Conservation (phyloP, 148 eudicot genomes). For the Simmondsia chinensis region DNA sequence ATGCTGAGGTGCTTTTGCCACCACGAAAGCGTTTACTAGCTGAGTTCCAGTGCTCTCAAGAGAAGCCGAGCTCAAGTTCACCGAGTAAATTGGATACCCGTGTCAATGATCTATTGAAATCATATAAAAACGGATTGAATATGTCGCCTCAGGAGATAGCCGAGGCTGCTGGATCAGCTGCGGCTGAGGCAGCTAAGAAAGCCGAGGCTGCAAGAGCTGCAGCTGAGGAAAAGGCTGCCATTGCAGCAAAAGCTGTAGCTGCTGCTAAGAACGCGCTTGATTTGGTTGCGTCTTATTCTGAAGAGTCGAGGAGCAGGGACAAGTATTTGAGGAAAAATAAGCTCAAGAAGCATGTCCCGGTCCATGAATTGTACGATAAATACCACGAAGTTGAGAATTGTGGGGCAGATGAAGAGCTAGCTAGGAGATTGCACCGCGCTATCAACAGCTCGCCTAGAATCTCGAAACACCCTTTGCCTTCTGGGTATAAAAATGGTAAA, state of each 20-base stretch:
- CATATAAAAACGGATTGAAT: slow-evolving; percentile 44
- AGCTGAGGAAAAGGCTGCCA: slow-evolving; percentile 79
- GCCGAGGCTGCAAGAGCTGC: slow-evolving; percentile 64
- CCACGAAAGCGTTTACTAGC: slow-evolving; percentile 86
- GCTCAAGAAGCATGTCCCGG: slow-evolving; percentile 71
- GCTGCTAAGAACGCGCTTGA: slow-evolving; percentile 73
- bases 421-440: slow-evolving; percentile 58
- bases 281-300: slow-evolving; percentile 42
- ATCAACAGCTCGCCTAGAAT: slow-evolving; percentile 82
- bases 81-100: slow-evolving; percentile 32
- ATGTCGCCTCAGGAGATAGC: slow-evolving; percentile 65
- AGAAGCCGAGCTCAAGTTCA: slow-evolving; percentile 12
- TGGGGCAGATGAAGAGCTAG: slow-evolving; percentile 69
- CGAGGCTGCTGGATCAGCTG: slow-evolving; percentile 52
- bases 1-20: slow-evolving; percentile 76
- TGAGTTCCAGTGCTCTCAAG: slow-evolving; percentile 33
- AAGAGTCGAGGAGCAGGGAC: slow-evolving; percentile 26
- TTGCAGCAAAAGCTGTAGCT: slow-evolving; percentile 75
- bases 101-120: slow-evolving; percentile 35
- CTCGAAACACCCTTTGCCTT: slow-evolving; percentile 31
- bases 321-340: slow-evolving; percentile 46
- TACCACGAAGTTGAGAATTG: slow-evolving; percentile 30
- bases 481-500: slow-evolving; percentile 44
- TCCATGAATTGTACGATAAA: slow-evolving; percentile 46
- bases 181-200: slow-evolving; percentile 37